Evolutionary conservation across 129 eudicot species (phyloP), one percentile per base, ranked within the genome.

Genomic region (Centella asiatica): DNA sequence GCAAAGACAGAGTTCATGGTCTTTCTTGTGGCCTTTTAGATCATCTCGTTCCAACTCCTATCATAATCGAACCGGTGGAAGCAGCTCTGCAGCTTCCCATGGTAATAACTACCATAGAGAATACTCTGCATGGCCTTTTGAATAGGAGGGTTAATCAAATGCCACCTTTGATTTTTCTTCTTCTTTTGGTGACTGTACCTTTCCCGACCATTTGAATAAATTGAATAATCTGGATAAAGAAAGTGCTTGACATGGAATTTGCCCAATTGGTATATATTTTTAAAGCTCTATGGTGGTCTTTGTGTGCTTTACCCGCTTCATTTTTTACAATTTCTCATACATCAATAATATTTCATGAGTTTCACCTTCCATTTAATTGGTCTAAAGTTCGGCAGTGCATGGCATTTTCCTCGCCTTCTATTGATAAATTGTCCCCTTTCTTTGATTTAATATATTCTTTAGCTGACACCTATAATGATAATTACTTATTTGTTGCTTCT

Each of bases 11-110:
- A 60, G 72, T 37, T 28, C 84, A 49, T 82, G 83, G 85, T 86
- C 88, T 59, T 82, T 69, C 75, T 74, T 82, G 78, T 82, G 95
- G 95, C 87, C 95, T 49, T 80, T 75, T 52, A 42, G 81, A 20
- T 75, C 78, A 34, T 66, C 77, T 53, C 49, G 72, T 27, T 67
- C 72, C 13, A 68, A 29, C 26, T 62, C 80, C 39, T 67, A 25
- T 32, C 59, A 58, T 36, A 47, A 20, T 11, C 33, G 68, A 60
- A 65, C 72, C 4, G 73, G 65, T 20, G 80, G 76, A 62, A 62
- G 75, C 33, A 67, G 72, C 33, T 44, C 75, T 12, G 66, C 65
- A 10, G 31, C 56, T 29, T 44, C 13, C 47, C 57, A 57, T 31
- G 58, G 26, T 29, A 18, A 52, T 44, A 42, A 68, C 36, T 58